These are phyloP conservation scores for Rhizopus arrhizus DNA, from an alignment of 371 early-diverging fungal genomes.

Conservation along the genomic window DNA sequence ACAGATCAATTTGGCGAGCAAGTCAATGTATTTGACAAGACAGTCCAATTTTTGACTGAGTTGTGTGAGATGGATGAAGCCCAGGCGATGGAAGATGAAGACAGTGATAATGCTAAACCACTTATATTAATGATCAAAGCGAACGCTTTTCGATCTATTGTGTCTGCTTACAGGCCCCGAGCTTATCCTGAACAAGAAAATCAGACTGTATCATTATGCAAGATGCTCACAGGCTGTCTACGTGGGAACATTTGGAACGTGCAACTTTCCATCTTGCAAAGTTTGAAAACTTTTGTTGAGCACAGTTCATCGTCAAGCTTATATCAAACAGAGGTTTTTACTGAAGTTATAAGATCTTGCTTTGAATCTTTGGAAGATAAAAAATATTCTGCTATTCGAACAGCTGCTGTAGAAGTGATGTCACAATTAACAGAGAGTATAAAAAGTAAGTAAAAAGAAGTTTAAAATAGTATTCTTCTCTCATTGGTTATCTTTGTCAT, in stretches of 20 bases:
- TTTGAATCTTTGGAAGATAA: constrained; percentile 33
- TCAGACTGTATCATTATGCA: constrained; percentile 31
- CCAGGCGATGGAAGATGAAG: constrained; percentile 63
- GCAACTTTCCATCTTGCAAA: constrained; percentile 62
- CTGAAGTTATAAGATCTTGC: constrained; percentile 18
- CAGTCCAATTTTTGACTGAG: constrained; percentile 60
- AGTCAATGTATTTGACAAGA: constrained; percentile 58
- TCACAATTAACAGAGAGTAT: constrained; percentile 15
- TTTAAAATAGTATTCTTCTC: not conserved
- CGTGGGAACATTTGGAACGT: constrained; percentile 77
- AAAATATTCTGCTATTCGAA: constrained; percentile 53
- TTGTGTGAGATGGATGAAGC: constrained; percentile 58
- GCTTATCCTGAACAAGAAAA: constrained; percentile 38
- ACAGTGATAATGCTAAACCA: constrained; percentile 67
- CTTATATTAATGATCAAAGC: constrained; percentile 69
- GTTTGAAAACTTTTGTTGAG: constrained; percentile 54
- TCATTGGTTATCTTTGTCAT: not conserved
- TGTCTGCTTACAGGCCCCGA: constrained; percentile 56
- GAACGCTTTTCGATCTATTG: constrained; percentile 70
- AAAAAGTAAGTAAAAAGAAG: constrained; percentile 20
- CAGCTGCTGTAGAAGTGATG: constrained; percentile 43
- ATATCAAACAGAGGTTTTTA: constrained; percentile 1
- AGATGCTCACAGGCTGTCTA: constrained; percentile 46
- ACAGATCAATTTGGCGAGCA: constrained; percentile 55
- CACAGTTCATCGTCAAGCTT: constrained; percentile 18